A percentile compares a stretch with the other conserved stretches of the same genome.
These are phyloP conservation scores for Cornus controversa DNA, from an alignment of 148 eudicot species.

Conservation along the genomic window DNA sequence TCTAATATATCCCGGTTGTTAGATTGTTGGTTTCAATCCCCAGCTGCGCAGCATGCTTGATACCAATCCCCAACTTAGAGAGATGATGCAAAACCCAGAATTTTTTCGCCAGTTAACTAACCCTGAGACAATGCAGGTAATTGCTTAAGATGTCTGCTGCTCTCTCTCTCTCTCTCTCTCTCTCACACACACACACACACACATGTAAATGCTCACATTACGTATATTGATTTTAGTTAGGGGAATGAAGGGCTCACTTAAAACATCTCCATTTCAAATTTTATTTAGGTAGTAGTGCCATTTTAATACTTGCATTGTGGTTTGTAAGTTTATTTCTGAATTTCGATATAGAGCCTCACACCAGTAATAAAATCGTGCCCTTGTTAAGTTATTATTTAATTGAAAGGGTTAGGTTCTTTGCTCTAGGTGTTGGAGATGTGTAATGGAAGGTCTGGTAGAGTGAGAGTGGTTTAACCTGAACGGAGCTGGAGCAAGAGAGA, in stretches of 20 bases:
- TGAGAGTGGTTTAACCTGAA: too few relatives aligned
- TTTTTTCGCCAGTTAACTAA: constrained; percentile 38
- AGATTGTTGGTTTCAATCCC: constrained; percentile 36
- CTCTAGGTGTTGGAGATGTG: too few relatives aligned
- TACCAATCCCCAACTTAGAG: constrained; percentile 44
- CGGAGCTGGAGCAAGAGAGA: too few relatives aligned
- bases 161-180: neutral
- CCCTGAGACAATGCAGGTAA: constrained; percentile 49
- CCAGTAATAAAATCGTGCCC: neutral
- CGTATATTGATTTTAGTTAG: neutral
- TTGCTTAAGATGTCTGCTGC: neutral
- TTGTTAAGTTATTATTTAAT: neutral
- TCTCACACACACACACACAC: too few relatives aligned
- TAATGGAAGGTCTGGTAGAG: too few relatives aligned
- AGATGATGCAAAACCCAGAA: constrained; percentile 52
- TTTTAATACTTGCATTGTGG: neutral
- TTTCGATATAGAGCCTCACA: neutral
- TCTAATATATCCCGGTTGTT: neutral
- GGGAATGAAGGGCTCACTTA: neutral
- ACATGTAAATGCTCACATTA: neutral
- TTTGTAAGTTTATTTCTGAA: neutral
- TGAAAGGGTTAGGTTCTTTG: too few relatives aligned
- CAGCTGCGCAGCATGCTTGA: constrained; percentile 36
- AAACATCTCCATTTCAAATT: neutral
- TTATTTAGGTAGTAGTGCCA: neutral